Base-by-base conservation (phyloP, 192 early-diverging fungal genomes). In the Coemansia sp. region DNA sequence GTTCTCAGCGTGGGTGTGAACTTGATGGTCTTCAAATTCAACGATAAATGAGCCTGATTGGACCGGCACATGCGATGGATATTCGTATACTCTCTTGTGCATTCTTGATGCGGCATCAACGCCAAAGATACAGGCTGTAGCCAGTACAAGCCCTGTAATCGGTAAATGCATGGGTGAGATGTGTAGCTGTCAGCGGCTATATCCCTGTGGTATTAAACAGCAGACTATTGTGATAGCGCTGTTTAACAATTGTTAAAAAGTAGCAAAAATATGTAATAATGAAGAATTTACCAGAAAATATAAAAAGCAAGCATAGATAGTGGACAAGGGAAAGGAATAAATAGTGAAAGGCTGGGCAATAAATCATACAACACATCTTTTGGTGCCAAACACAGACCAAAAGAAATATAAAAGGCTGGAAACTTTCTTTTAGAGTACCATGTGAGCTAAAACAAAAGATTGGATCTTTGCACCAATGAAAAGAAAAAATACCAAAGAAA, bases 11-110 rank as follows among this genome's bases (percentile, higher is more conserved):
- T 57, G 23, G 1, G 39, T 41, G 7, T 69, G 59, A 55, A 12
- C 29, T 11, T 63, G 51, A 35, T 71, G 62, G 35, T 63, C 31
- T 35, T 35, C 31, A 35, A 77, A 62, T 47, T 77, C 65, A 38
- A 77, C 57, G n/a, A 77, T 68, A 43, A 53, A 77, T 2, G 66
- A 61, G 16, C 50, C 52, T 6, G 22, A 57, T 37, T 41, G 64
- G n/a, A 59, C 56, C 0, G 43, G 26, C 2, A 69, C 63, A 35
- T 63, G 21, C 6, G 52, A 12, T 1, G 64, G 60, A 22, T 67
- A 66, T 21, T 35, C 31, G 1, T 35, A 35, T 35, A 35, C 31
- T 35, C 31, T 0, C 31, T 35, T 35, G 31, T 35, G 31, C 31
- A 35, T 35, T 35, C 31, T 35, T 7, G 8, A 8, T 6, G 31